phyloP scores from a whole-genome alignment of 2,329 filamentous ascomycete genomes.

The Chrysoporthe austroafricana region DNA sequence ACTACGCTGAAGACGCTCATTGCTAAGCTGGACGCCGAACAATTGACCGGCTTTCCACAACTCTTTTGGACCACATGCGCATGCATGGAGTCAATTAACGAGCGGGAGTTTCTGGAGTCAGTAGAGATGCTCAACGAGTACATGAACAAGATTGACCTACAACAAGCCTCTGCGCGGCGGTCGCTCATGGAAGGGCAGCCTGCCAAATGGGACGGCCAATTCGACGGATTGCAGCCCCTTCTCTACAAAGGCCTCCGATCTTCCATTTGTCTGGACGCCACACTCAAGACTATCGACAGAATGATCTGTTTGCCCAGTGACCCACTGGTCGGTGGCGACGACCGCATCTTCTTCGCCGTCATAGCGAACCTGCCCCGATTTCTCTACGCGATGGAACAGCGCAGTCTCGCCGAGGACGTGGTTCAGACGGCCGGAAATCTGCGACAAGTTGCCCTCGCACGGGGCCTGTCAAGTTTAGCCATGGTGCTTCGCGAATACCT shows the following conservation, averaged over 20 bases:
- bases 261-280: conserved; percentile 77
- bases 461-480: conserved; percentile 70
- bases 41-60: conserved; percentile 88
- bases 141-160: conserved; percentile 81
- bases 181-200: conserved; percentile 80
- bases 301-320: conserved; percentile 80
- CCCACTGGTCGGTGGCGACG: conserved; percentile 78
- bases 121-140: conserved; percentile 89
- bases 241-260: conserved; percentile 93
- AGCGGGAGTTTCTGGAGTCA: conserved; percentile 90
- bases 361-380: conserved; percentile 91
- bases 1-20: conserved; percentile 94
- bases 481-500: conserved; percentile 73
- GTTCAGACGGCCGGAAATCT: conserved; percentile 70
- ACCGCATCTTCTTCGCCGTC: conserved; percentile 81
- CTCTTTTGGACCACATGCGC: conserved; percentile 98
- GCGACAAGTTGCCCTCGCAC: conserved; percentile 71
- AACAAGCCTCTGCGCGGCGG: conserved; percentile 68
- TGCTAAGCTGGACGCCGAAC: conserved; percentile 75
- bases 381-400: conserved; percentile 75
- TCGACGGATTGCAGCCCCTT: conserved; percentile 83
- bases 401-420: conserved; percentile 57
- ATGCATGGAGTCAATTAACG: conserved; percentile 95
- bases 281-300: conserved; percentile 76
- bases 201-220: conserved; percentile 83